Percentiles rank a stretch among this genome's conserved stretches.
These are phyloP conservation scores for Cladophialophora exuberans DNA, from an alignment of 2,329 filamentous ascomycete genomes.

Conservation along the genomic window DNA sequence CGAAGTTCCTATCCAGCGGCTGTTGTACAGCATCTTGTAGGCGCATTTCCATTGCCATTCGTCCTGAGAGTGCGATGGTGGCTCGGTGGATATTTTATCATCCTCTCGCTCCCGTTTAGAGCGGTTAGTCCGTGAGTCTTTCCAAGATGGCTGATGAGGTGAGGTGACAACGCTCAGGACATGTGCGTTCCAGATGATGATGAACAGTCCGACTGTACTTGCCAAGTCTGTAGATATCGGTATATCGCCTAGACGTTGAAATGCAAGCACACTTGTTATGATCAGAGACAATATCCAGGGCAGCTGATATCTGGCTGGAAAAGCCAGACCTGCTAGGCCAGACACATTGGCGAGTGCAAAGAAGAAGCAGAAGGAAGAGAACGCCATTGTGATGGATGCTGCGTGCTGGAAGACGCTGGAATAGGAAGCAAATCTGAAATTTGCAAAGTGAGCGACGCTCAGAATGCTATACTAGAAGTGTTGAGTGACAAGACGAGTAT, in stretches of 20 bases:
- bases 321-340: not conserved
- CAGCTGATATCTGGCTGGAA: not conserved
- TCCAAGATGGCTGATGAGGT: not conserved
- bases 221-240: not conserved
- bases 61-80: not conserved
- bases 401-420: not conserved
- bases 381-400: not conserved
- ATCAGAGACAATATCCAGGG: not conserved
- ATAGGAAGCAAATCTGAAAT: too few relatives aligned
- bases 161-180: not conserved
- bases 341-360: not conserved
- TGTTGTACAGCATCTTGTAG: not conserved
- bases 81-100: not conserved
- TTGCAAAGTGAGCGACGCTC: not conserved
- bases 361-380: not conserved
- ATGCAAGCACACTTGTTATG: not conserved
- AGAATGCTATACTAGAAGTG: not conserved
- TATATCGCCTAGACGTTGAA: not conserved
- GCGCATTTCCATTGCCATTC: not conserved
- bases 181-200: not conserved
- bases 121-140: not conserved
- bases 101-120: not conserved
- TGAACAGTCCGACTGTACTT: not conserved
- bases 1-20: not conserved
- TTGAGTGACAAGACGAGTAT: not conserved